A percentile compares a stretch with the other conserved stretches of the same genome.
Conservation (phyloP, 2,329 filamentous ascomycete genomes). For the Epichloe amarillans region DNA sequence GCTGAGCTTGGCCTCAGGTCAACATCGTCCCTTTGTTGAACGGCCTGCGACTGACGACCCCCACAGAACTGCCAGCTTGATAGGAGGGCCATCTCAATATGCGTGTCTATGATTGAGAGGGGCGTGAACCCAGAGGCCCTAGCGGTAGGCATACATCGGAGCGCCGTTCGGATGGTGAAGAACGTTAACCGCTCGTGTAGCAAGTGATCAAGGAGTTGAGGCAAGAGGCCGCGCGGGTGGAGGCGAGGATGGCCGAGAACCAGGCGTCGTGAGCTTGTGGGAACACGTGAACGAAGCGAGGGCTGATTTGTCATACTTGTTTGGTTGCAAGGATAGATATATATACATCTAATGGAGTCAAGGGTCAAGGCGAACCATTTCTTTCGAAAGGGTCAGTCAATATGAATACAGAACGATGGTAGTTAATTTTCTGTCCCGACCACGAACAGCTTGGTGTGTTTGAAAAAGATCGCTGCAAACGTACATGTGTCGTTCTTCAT, state of each 20-base stretch:
- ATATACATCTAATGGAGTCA: not conserved
- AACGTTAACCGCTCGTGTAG: conserved; percentile 19
- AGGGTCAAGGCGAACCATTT: too few relatives aligned
- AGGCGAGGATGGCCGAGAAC: conserved; percentile 16
- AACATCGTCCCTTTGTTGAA: not conserved
- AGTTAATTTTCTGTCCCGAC: not conserved
- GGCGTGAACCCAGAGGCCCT: conserved; percentile 92
- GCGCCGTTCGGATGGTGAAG: not conserved
- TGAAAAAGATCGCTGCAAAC: not conserved
- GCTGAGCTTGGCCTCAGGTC: not conserved
- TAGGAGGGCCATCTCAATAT: conserved; percentile 80
- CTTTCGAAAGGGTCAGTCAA: not conserved
- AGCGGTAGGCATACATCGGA: conserved; percentile 47
- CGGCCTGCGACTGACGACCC: conserved; percentile 4
- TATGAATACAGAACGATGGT: not conserved
- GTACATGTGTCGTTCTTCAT: not conserved
- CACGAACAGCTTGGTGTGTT: not conserved
- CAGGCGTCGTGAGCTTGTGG: not conserved
- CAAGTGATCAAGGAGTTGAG: conserved; percentile 47
- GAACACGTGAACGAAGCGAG: not conserved
- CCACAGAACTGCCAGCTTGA: conserved; percentile 83
- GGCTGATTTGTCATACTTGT: not conserved
- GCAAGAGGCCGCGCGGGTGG: conserved; percentile 38
- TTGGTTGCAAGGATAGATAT: not conserved
- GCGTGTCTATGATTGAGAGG: conserved; percentile 93